A percentile compares a stretch with the other conserved stretches of the same genome.
Evolutionary conservation across 345 rosid genomes (phyloP).

Genomic region (Ceriops decandra): DNA sequence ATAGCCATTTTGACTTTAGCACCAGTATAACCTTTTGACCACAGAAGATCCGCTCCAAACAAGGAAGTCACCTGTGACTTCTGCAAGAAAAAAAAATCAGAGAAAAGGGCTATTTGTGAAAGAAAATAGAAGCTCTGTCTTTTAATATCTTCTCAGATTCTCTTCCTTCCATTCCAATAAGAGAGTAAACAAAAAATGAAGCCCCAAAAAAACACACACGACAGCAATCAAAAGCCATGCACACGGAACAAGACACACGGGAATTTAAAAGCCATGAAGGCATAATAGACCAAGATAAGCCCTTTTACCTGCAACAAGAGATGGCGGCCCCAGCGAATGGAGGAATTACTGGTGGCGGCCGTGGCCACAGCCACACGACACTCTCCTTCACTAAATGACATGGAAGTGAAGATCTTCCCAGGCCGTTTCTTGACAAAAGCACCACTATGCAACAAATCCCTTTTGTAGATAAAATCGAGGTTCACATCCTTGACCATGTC

Average conservation of each 20-base stretch:
- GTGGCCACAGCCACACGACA: constrained; percentile 7
- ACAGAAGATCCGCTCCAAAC: constrained; percentile 88
- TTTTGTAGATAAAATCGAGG: constrained; percentile 59
- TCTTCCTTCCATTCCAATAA: background rate
- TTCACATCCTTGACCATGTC: constrained; percentile 72
- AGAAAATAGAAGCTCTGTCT: background rate
- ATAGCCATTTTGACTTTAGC: constrained; percentile 96
- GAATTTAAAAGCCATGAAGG: background rate
- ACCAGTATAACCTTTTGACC: constrained; percentile 91
- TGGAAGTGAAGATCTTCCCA: constrained; percentile 78
- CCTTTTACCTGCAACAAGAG: constrained; percentile 58
- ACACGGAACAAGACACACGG: background rate
- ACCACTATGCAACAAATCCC: constrained; percentile 51
- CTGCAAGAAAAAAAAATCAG: constrained; percentile 26
- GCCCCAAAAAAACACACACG: background rate
- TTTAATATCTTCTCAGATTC: background rate
- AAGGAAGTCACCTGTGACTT: constrained; percentile 87
- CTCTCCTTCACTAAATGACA: constrained; percentile 71
- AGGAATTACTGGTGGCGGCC: constrained; percentile 52
- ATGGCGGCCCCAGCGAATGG: constrained; percentile 69
- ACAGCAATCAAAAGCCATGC: background rate
- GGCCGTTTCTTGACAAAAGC: constrained; percentile 68
- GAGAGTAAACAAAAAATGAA: constrained; percentile 3
- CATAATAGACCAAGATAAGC: background rate
- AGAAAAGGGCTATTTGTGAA: background rate